Percentiles rank a stretch among this genome's conserved stretches.
Evolutionary conservation across 352 stramenopile genomes (phyloP).

Genomic region (Hyaloperonospora arabidopsidis): DNA sequence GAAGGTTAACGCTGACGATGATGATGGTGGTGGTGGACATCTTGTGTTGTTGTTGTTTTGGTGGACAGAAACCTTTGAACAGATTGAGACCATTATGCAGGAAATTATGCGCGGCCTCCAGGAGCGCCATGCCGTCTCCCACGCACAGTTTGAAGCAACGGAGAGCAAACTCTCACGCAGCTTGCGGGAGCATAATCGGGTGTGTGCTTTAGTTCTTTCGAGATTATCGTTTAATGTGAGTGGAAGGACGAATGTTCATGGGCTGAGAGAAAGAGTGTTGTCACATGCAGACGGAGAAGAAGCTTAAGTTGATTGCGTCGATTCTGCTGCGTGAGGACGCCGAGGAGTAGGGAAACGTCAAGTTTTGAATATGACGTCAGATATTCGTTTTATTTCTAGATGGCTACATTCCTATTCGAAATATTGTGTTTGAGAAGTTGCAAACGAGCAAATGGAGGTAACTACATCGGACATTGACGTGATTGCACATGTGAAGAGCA

Average conservation of each 20-base stretch:
- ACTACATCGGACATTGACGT: not conserved
- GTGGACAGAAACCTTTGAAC: constrained; percentile 31
- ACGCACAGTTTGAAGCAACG: constrained; percentile 27
- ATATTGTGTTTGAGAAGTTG: constrained; percentile 7
- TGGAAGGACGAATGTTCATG: not conserved
- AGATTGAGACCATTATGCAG: constrained; percentile 40
- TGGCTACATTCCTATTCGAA: constrained; percentile 3
- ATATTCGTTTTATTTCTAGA: not conserved
- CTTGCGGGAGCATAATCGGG: constrained; percentile 30
- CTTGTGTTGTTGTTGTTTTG: not conserved
- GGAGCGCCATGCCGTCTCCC: constrained; percentile 30
- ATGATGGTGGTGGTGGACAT: too few relatives aligned
- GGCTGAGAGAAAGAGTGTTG: not conserved
- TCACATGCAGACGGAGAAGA: constrained; percentile 37
- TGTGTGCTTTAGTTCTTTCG: constrained; percentile 12
- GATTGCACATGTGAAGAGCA: constrained; percentile 1
- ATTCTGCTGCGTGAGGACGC: constrained; percentile 35
- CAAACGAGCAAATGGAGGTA: constrained; percentile 9
- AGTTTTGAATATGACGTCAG: not conserved
- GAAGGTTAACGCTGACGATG: too few relatives aligned
- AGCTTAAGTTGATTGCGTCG: constrained; percentile 45
- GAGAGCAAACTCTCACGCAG: constrained; percentile 24
- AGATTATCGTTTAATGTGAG: too few relatives aligned
- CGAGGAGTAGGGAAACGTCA: not conserved
- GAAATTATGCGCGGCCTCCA: constrained; percentile 33